These are phyloP conservation scores for Fraxinus platypoda DNA, from an alignment of 305 asterid genomes.

Conservation along the genomic window DNA sequence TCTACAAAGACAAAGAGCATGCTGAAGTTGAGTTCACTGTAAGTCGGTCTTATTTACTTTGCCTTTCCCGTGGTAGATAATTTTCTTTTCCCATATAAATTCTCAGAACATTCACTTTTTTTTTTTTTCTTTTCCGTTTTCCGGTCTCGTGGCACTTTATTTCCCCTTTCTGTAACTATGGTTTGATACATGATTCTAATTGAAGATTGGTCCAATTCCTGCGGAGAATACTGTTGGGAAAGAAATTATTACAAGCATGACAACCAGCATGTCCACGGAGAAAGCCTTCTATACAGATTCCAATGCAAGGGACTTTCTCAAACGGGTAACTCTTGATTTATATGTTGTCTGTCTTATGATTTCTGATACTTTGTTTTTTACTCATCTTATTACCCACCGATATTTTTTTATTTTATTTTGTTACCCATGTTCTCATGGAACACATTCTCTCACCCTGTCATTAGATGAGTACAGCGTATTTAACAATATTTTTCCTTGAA, in stretches of 20 bases:
- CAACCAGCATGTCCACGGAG: constrained; percentile 62
- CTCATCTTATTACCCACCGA: neutral
- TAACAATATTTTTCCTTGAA: neutral
- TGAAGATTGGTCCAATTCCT: constrained; percentile 84
- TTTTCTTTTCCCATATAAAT: neutral
- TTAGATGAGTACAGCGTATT: neutral
- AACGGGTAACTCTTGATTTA: constrained; percentile 48
- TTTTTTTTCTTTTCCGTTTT: neutral
- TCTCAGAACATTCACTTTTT: neutral
- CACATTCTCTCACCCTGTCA: neutral
- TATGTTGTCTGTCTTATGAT: neutral
- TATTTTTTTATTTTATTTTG: neutral
- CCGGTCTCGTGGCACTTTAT: neutral
- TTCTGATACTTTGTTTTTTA: neutral
- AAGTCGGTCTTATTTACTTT: constrained; percentile 27
- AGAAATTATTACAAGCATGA: constrained; percentile 74
- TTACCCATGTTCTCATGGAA: neutral
- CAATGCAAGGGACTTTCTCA: constrained; percentile 84
- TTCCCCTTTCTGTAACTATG: neutral
- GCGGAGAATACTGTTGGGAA: constrained; percentile 62
- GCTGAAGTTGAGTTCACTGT: constrained; percentile 89
- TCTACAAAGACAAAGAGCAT: constrained; percentile 72
- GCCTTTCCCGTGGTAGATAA: neutral
- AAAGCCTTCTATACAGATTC: constrained; percentile 76
- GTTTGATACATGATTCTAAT: constrained; percentile 16